Evolutionary conservation across 2,329 filamentous ascomycete species (phyloP).

Genomic region (Tympanopsis confertula): DNA sequence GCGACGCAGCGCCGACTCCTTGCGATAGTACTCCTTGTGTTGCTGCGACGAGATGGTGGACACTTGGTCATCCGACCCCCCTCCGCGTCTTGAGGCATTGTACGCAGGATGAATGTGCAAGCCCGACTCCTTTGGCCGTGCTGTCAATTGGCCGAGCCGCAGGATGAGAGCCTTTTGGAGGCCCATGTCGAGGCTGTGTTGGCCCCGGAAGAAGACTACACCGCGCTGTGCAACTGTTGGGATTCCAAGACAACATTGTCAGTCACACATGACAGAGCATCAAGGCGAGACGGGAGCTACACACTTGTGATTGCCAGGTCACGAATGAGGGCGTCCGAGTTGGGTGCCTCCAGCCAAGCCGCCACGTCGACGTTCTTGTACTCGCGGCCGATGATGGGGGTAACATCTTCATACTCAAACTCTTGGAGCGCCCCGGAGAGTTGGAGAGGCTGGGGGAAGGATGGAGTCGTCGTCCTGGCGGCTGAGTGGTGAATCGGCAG

Average conservation of each 20-base stretch:
- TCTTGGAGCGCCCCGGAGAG: conserved; percentile 27
- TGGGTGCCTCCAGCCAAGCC: conserved; percentile 31
- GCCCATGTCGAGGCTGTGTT: conserved; percentile 41
- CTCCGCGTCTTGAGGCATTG: conserved; percentile 39
- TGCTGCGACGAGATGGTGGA: conserved; percentile 45
- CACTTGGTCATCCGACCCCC: conserved; percentile 38
- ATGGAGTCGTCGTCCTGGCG: too few relatives aligned
- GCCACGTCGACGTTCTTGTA: conserved; percentile 16
- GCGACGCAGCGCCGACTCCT: too few relatives aligned
- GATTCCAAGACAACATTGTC: conserved; percentile 1
- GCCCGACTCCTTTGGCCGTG: conserved; percentile 41
- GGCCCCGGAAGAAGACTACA: conserved; percentile 36
- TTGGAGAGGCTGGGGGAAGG: conserved; percentile 24
- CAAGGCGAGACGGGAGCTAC: conserved; percentile 3
- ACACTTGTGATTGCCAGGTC: conserved; percentile 16
- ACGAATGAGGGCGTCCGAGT: conserved; percentile 16
- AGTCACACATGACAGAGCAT: conserved; percentile 2
- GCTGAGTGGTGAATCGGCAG: too few relatives aligned
- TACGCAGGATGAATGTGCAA: conserved; percentile 50
- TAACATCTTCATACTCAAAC: conserved; percentile 20
- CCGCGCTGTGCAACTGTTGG: conserved; percentile 29
- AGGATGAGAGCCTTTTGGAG: conserved; percentile 49
- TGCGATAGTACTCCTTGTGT: conserved; percentile 24
- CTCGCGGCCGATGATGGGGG: conserved; percentile 20
- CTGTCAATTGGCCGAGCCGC: conserved; percentile 44